These are phyloP conservation scores for Cyberlindnera subsufficiens DNA, from an alignment of 805 yeast genomes.

Conservation along the genomic window DNA sequence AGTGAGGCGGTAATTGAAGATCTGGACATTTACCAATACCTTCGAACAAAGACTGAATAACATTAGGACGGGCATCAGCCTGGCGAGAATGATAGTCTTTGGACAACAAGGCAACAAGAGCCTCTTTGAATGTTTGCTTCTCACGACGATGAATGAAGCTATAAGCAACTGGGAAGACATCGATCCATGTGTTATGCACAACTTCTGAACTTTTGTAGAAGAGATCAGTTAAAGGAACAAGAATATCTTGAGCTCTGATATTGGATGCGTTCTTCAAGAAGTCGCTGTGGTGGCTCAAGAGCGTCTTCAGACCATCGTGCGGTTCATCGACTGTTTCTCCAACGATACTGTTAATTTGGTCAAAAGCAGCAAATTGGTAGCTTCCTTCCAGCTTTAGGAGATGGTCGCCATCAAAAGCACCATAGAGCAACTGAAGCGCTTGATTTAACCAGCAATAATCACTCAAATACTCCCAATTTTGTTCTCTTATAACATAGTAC, in stretches of 20 bases:
- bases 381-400: constrained; percentile 42
- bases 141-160: constrained; percentile 71
- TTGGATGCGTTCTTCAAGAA: constrained; percentile 24
- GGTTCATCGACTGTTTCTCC: constrained; percentile 19
- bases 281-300: constrained; percentile 28
- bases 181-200: constrained; percentile 78
- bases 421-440: constrained; percentile 81
- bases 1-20: constrained; percentile 86
- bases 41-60: constrained; percentile 74
- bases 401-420: constrained; percentile 56
- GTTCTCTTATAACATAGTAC: constrained; percentile 86
- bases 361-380: constrained; percentile 47
- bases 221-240: constrained; percentile 70
- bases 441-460: constrained; percentile 95
- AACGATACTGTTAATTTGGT: constrained; percentile 29
- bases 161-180: constrained; percentile 77
- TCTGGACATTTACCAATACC: constrained; percentile 73
- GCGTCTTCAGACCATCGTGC: constrained; percentile 19
- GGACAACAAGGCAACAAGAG: constrained; percentile 71
- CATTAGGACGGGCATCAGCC: constrained; percentile 79
- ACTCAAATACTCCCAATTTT: constrained; percentile 93
- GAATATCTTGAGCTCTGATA: constrained; percentile 52
- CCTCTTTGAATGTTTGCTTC: constrained; percentile 76
- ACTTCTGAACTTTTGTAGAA: constrained; percentile 78
- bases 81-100: constrained; percentile 94